A percentile compares a stretch with the other conserved stretches of the same genome.
Evolutionary conservation across 176 grass and related monocot species (phyloP).

Genomic region (Cocos nucifera): DNA sequence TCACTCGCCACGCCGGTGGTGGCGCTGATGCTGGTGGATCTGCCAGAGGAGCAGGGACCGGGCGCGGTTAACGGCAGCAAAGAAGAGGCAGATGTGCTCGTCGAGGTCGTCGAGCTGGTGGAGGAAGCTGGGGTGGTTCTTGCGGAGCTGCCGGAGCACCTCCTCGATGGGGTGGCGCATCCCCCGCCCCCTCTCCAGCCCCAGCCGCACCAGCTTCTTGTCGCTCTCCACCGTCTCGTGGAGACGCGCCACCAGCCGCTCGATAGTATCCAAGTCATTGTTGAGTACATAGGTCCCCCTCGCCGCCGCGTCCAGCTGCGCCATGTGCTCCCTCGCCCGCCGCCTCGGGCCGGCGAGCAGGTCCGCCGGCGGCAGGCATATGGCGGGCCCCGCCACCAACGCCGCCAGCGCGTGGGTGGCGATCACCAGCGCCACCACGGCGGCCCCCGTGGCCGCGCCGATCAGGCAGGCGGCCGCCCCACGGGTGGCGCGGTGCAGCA

Average conservation of each 20-base stretch:
- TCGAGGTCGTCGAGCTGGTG: slow-evolving; percentile 68
- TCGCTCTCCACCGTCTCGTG: slow-evolving; percentile 74
- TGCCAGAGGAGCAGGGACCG: slow-evolving; percentile 64
- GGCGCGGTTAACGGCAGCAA: slow-evolving; percentile 62
- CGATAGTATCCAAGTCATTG: slow-evolving; percentile 72
- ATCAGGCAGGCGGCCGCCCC: slow-evolving; percentile 61
- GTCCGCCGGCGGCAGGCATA: slow-evolving; percentile 20
- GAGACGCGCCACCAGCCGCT: slow-evolving; percentile 63
- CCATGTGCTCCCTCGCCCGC: slow-evolving; percentile 51
- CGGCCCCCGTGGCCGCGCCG: slow-evolving; percentile 28
- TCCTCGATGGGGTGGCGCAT: slow-evolving; percentile 81
- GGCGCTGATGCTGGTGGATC: slow-evolving; percentile 20
- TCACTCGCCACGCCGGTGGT: too few species aligned
- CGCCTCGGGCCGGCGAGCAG: slow-evolving; percentile 22
- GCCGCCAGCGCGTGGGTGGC: slow-evolving; percentile 43
- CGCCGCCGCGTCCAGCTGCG: slow-evolving; percentile 57
- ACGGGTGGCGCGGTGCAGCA: slow-evolving; percentile 32
- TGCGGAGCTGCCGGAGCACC: slow-evolving; percentile 60
- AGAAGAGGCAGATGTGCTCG: slow-evolving; percentile 89
- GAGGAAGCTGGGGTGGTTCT: slow-evolving; percentile 59
- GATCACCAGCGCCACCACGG: slow-evolving; percentile 40
- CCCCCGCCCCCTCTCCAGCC: slow-evolving; percentile 52
- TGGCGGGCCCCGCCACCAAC: slow-evolving; percentile 20
- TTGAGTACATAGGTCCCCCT: slow-evolving; percentile 75
- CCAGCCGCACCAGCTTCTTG: slow-evolving; percentile 59